phyloP scores from a whole-genome alignment of 495 filamentous ascomycete species.

The Choiromyces venosus region DNA sequence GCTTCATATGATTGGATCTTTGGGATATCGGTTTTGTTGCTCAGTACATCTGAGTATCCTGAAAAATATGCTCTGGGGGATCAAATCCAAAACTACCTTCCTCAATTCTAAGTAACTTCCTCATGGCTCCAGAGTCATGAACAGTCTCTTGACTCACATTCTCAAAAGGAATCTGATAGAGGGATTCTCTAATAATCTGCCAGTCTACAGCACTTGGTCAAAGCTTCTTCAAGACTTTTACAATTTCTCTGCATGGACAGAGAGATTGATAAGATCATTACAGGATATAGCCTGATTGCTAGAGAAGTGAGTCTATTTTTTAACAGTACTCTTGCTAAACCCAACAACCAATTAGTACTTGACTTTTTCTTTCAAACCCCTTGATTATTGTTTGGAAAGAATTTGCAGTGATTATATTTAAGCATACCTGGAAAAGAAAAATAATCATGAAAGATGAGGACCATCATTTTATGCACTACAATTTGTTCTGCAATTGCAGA shows the following conservation, averaged over 20 bases:
- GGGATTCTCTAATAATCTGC: background rate
- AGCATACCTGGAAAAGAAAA: too few species aligned
- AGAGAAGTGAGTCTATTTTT: background rate
- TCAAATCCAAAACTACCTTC: background rate
- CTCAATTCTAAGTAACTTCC: slow-evolving; percentile 5
- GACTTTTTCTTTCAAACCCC: background rate
- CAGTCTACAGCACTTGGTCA: background rate
- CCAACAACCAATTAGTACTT: background rate
- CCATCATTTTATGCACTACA: too few species aligned
- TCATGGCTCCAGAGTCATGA: slow-evolving; percentile 13
- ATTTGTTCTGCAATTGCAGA: too few species aligned
- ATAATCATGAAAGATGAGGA: too few species aligned
- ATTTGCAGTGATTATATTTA: background rate
- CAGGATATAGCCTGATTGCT: slow-evolving; percentile 2
- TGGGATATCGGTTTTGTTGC: too few species aligned
- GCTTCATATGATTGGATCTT: too few species aligned
- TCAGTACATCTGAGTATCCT: slow-evolving; percentile 25
- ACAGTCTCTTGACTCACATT: slow-evolving; percentile 21
- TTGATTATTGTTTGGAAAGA: too few species aligned
- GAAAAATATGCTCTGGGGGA: slow-evolving; percentile 23
- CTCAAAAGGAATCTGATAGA: slow-evolving; percentile 18
- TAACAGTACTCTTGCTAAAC: slow-evolving; percentile 2
- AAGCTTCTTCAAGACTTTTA: background rate
- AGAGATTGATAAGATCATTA: background rate
- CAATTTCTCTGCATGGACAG: background rate